phyloP scores from a whole-genome alignment of 2,329 filamentous ascomycete genomes.

The Scedosporium aurantiacum region DNA sequence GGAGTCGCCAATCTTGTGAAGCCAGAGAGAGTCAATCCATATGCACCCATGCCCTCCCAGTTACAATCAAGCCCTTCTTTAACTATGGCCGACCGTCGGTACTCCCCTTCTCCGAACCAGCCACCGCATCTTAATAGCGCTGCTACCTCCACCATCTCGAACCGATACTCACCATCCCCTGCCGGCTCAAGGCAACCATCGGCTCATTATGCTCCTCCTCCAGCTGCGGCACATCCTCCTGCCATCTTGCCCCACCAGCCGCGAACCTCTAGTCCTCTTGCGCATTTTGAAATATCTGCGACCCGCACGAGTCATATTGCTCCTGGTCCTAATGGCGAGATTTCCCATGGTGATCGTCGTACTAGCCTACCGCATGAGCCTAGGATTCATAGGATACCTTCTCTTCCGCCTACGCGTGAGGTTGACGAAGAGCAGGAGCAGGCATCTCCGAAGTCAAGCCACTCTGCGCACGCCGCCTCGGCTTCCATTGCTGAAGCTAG shows the following conservation, averaged over 20 bases:
- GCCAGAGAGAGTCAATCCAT: conserved; percentile 41
- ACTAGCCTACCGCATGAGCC: conserved; percentile 44
- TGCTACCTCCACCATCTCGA: conserved; percentile 26
- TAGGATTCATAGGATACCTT: conserved; percentile 41
- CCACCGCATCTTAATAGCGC: conserved; percentile 25
- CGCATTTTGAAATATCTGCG: conserved; percentile 47
- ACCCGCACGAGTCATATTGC: conserved; percentile 19
- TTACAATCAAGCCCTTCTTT: conserved; percentile 20
- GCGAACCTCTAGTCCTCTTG: conserved; percentile 54
- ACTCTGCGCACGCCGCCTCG: conserved; percentile 1
- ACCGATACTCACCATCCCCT: conserved; percentile 43
- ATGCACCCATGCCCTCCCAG: conserved; percentile 33
- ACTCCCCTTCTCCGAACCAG: conserved; percentile 48
- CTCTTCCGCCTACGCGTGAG: conserved; percentile 50
- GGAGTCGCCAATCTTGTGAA: conserved; percentile 35
- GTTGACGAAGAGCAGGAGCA: conserved; percentile 46
- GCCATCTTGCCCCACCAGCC: conserved; percentile 47
- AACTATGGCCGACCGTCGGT: conserved; percentile 30
- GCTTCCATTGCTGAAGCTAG: conserved; percentile 20
- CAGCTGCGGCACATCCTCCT: conserved; percentile 25
- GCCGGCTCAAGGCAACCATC: conserved; percentile 27
- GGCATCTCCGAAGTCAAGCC: conserved; percentile 4
- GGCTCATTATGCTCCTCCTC: conserved; percentile 25
- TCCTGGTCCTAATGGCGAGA: conserved; percentile 25
- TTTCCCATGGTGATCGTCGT: conserved; percentile 32